Conservation (phyloP, 1,139 yeast genomes). For the Barnettozyma hawaiiensis region DNA sequence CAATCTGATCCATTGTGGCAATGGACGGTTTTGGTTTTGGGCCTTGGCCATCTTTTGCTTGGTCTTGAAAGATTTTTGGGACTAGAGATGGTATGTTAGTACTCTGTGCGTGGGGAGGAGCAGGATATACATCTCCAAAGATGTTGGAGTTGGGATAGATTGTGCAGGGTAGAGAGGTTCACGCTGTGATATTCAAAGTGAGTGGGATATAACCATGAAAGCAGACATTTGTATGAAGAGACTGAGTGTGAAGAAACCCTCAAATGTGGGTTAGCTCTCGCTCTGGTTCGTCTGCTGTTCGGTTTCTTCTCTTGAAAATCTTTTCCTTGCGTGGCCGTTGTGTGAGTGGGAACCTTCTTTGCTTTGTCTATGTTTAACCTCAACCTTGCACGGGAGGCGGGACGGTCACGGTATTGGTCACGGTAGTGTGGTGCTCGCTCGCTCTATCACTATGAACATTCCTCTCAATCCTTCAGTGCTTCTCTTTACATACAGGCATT, state of each 20-base stretch:
- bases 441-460: not conserved
- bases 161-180: too few species aligned
- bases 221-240: too few species aligned
- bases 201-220: too few species aligned
- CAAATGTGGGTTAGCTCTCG: not conserved
- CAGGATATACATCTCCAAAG: too few species aligned
- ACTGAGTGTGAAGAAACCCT: too few species aligned
- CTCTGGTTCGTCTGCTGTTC: not conserved
- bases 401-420: too few species aligned
- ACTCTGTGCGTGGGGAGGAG: slow-evolving; percentile 1
- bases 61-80: slow-evolving; percentile 95
- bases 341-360: not conserved
- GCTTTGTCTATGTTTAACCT: too few species aligned
- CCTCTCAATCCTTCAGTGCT: not conserved
- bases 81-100: slow-evolving; percentile 42
- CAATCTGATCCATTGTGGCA: slow-evolving; percentile 99
- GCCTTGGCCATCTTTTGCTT: slow-evolving; percentile 99
- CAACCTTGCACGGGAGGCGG: not conserved
- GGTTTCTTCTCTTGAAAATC: not conserved
- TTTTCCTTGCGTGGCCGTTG: not conserved
- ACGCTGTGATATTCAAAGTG: too few species aligned
- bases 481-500: slow-evolving; percentile 26
- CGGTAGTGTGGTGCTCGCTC: too few species aligned
- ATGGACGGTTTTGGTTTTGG: slow-evolving; percentile 98
- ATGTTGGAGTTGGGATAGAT: too few species aligned